phyloP scores from a whole-genome alignment of 805 yeast genomes.

The Wickerhamiella azymoides region DNA sequence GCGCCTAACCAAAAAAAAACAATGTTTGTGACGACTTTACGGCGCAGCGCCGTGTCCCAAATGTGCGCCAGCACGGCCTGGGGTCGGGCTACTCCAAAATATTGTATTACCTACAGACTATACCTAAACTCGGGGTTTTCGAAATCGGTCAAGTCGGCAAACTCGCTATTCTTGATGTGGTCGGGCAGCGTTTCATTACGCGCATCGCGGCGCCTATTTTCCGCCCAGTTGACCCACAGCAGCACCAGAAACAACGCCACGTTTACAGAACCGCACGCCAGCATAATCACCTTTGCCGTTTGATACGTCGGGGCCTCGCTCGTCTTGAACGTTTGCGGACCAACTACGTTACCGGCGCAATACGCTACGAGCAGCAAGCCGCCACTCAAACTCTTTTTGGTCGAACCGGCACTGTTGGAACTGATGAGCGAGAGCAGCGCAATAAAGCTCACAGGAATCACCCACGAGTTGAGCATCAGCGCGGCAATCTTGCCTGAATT shows the following conservation, averaged over 20 bases:
- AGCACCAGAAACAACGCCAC: conserved; percentile 26
- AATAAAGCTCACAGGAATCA: conserved; percentile 20
- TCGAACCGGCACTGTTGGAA: conserved; percentile 54
- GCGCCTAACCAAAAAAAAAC: conserved; percentile 84
- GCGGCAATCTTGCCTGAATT: conserved; percentile 30
- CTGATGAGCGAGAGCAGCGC: conserved; percentile 15
- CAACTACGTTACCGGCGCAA: conserved; percentile 54
- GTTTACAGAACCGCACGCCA: conserved; percentile 36
- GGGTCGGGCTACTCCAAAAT: no score
- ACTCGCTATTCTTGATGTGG: conserved; percentile 28
- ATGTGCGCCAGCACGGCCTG: conserved; percentile 66
- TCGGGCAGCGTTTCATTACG: conserved; percentile 13
- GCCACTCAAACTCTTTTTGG: conserved; percentile 46
- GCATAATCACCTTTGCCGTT: conserved; percentile 45
- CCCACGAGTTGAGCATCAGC: conserved; percentile 23
- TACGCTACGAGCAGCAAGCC: conserved; percentile 50
- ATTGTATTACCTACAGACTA: conserved; percentile 19
- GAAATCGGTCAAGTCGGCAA: conserved; percentile 39
- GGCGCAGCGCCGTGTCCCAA: conserved; percentile 88
- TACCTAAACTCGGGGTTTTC: conserved; percentile 43
- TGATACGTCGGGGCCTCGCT: conserved; percentile 43
- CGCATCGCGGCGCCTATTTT: conserved; percentile 30
- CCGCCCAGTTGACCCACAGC: conserved; percentile 22
- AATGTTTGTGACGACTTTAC: conserved; percentile 55
- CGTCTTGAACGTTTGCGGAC: conserved; percentile 55